Evolutionary conservation across 306 rosid species (phyloP), one percentile per base, ranked within the genome.

Genomic region (Rosa persica): DNA sequence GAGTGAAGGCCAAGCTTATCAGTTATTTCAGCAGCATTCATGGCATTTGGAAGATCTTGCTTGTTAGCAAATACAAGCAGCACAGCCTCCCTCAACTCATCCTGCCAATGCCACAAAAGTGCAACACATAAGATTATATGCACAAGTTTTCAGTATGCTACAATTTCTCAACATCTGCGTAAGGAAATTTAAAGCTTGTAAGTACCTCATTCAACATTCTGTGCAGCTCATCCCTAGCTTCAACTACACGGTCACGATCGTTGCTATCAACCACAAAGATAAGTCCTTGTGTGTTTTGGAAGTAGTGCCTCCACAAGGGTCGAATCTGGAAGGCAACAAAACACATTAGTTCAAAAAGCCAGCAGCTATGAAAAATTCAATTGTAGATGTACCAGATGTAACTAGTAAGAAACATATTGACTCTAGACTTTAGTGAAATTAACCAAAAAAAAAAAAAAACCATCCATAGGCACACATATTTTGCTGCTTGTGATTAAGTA

Each of bases 11-110:
- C 96, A 23, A 91, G 96, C 88, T 91, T 91, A 77, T 91, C 96
- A 51, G 96, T 91, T 44, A 91, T 91, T 83, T 91, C 96, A n/a
- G 96, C 96, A 77, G 96, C 93, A 86, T 91, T 91, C 97, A 89
- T 89, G 82, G 97, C 97, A 83, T 92, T 92, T 42, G 97, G 97
- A 83, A 92, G 97, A 92, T 92, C 97, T 87, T 92, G 97, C 77
- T 92, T 92, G 86, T 92, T 92, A 17, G 95, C 97, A 76, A 92
- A 92, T 76, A 92, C 97, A 62, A 92, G 91, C 73, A 92, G 89
- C 81, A 92, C 97, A 1, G 97, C 97, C 72, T 92, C 97, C 84
- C 95, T 88, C 81, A 92, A 87, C 84, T 92, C 97, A 83, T 92
- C 97, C 97, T 92, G 78, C 65, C 76, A 90, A 61, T 2, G 67